Conservation (phyloP, 257 asterid genomes). For the Primulina eburnea region DNA sequence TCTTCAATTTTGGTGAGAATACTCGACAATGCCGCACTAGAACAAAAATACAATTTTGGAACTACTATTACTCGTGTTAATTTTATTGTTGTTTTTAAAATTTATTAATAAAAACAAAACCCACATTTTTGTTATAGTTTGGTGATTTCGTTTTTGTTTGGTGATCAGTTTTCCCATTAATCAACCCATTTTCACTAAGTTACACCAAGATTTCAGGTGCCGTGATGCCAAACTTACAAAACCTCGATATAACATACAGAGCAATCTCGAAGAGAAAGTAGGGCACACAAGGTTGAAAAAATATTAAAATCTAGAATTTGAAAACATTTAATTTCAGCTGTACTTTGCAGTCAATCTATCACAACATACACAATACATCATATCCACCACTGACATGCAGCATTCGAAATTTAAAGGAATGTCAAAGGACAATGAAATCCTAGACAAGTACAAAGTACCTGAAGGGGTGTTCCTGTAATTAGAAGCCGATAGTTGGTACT, state of each 20-base stretch:
- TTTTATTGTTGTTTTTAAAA: no score
- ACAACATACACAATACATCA: neutral
- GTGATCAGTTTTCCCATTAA: no score
- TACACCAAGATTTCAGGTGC: neutral
- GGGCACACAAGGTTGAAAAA: neutral
- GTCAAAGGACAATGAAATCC: neutral
- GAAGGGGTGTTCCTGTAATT: conserved; percentile 98
- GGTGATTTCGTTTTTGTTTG: neutral
- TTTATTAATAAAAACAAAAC: neutral
- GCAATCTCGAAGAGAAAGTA: neutral
- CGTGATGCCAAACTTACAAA: neutral
- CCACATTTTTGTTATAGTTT: neutral
- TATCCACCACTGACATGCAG: neutral
- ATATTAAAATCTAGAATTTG: neutral
- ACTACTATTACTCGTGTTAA: no score
- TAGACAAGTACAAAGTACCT: conserved; percentile 39
- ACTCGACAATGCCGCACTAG: no score
- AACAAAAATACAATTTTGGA: no score
- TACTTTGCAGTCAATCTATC: neutral
- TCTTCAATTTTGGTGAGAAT: no score
- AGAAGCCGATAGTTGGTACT: conserved; percentile 90
- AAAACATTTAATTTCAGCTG: neutral
- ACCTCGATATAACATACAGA: neutral
- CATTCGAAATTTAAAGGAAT: neutral
- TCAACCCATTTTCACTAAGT: neutral